Evolutionary conservation across 805 yeast genomes (phyloP), one percentile per base, ranked within the genome.

Genomic region (Candida anglica): DNA sequence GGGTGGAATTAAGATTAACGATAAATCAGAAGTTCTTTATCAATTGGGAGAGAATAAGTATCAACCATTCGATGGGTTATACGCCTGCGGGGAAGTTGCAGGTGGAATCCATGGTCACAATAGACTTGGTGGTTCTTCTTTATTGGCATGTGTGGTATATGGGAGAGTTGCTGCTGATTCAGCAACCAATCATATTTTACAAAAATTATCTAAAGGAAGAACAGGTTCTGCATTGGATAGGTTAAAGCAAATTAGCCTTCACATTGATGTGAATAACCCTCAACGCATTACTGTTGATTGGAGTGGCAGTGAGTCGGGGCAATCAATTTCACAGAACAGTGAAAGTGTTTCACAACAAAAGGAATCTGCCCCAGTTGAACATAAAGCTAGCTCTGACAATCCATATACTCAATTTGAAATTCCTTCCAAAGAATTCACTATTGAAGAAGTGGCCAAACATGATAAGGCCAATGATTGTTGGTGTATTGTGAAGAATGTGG

Each of bases 1-100:
- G 84, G 86, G 87, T 15, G 86, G 87, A 30, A 75, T 77, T 4
- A 69, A 69, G 51, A 74, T 77, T 36, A 66, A 76, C 47, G 71
- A 63, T 16, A 47, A 63, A 27, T 58, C 74, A 0, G 68, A 68
- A 36, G 76, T 75, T 47, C 59, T 40, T 33, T 70, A 34, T 37
- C 42, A 60, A n/a, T 46, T 39, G 19, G 43, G 50, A 1, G 53
- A 55, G 6, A 29, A 43, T 5, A 43, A 48, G 16, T 44, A 27
- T 27, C 40, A 35, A 15, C 56, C 63, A 3, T 59, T 63, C 35
- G 50, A 50, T 22, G 68, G 68, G 2, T 51, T 66, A 27, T 66
- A 49, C 41, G 71, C 73, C 2, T 65, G 67, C 8, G 73, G 73
- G 5, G 73, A 66, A 40, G 58, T 66, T 10, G 69, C 69, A 5